phyloP scores from a whole-genome alignment of 768 basidiomycete genomes.

The Cyclocybe cylindracea region DNA sequence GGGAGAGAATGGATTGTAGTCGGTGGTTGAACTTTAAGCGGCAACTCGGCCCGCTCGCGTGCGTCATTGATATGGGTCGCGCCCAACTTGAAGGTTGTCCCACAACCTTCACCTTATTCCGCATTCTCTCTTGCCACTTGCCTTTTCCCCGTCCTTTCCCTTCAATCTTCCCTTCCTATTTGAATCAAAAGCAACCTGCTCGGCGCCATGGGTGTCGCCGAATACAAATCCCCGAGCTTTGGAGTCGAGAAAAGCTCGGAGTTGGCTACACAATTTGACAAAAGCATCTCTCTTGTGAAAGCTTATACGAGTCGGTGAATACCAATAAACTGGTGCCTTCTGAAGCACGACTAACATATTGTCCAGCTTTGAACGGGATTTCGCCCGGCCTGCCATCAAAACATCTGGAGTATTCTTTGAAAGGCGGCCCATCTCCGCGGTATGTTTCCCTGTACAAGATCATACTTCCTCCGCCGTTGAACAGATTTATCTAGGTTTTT shows the following conservation, averaged over 20 bases:
- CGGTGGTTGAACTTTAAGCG: not conserved
- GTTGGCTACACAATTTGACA: conserved; percentile 17
- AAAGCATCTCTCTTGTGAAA: conserved; percentile 15
- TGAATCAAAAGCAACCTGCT: not conserved
- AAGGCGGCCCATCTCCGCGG: conserved; percentile 23
- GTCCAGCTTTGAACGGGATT: conserved; percentile 23
- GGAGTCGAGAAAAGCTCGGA: conserved; percentile 6
- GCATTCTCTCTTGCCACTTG: too few relatives aligned
- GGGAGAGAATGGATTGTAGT: not conserved
- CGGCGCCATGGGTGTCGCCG: conserved; percentile 7
- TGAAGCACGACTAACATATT: not conserved
- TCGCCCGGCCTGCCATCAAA: conserved; percentile 16
- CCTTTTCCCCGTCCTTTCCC: too few relatives aligned
- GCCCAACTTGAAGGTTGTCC: too few relatives aligned
- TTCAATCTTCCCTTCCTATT: too few relatives aligned
- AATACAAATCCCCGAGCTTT: conserved; percentile 3
- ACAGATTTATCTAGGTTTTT: conserved; percentile 14
- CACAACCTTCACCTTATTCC: too few relatives aligned
- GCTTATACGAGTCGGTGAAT: conserved; percentile 18
- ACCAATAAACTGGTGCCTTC: not conserved
- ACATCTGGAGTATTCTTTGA: conserved; percentile 9
- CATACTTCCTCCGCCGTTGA: not conserved
- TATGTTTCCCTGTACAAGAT: conserved; percentile 4
- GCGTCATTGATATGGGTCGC: too few relatives aligned
- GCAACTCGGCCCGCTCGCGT: not conserved